A percentile compares a stretch with the other conserved stretches of the same genome.
Conservation (phyloP, 225 moss, liverwort and hornwort genomes). For the Polytrichum formosum region DNA sequence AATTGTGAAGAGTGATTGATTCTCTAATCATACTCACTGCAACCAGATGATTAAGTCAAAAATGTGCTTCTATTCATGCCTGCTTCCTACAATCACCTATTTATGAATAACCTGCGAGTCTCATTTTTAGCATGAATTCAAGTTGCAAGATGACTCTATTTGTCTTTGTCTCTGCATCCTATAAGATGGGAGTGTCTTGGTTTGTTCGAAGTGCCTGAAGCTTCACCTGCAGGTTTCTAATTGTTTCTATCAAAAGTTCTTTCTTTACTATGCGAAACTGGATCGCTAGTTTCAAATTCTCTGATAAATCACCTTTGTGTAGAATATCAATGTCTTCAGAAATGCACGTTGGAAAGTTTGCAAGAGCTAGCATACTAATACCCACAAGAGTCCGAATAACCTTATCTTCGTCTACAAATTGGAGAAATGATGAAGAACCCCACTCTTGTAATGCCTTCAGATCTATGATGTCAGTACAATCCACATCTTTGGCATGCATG, state of each 20-base stretch:
- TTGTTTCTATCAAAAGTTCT: conserved; percentile 39
- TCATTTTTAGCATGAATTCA: too few species aligned
- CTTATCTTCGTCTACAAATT: conserved; percentile 39
- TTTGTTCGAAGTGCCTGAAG: not conserved
- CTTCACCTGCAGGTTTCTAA: conserved; percentile 18
- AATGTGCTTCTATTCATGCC: too few species aligned
- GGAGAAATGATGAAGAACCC: conserved; percentile 37
- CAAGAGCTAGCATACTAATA: conserved; percentile 46
- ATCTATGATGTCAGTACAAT: conserved; percentile 19
- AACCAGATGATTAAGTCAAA: too few species aligned
- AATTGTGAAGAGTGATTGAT: too few species aligned
- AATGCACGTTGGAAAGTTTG: conserved; percentile 46
- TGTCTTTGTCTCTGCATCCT: too few species aligned
- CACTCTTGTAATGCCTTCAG: conserved; percentile 50
- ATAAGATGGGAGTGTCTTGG: too few species aligned
- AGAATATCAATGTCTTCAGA: conserved; percentile 49
- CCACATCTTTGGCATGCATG: conserved; percentile 40
- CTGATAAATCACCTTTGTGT: conserved; percentile 21
- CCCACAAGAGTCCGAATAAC: conserved; percentile 55
- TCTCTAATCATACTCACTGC: too few species aligned
- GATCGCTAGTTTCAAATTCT: conserved; percentile 36
- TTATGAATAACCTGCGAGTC: too few species aligned
- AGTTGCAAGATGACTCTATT: too few species aligned
- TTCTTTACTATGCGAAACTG: conserved; percentile 62
- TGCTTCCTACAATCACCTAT: too few species aligned